Base-by-base conservation (phyloP, 2,329 filamentous ascomycete genomes). In the Rutstroemia sydowiana region DNA sequence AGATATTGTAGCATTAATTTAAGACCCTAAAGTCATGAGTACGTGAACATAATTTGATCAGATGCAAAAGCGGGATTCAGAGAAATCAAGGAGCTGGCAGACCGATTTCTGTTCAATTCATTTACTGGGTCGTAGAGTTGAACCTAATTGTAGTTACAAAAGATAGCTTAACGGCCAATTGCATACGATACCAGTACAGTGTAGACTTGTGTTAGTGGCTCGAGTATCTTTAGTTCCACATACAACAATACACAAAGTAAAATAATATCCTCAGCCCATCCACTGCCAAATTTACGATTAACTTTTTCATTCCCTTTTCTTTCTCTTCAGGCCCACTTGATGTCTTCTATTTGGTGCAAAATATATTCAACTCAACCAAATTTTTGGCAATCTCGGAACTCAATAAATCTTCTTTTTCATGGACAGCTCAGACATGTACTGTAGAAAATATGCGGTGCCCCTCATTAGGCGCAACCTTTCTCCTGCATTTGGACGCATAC, bases 361-460 rank as follows among this genome's bases (percentile, higher is more conserved):
- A 34, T 34, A 42, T 42, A n/a, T 21, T 13, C 21, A 20, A 23
- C 10, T 21, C 13, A 23, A 21, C 39, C 39, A 41, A 41, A 23
- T n/a, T 14, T 21, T 23, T 23, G 21, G 14, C 39, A 42, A 20
- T 11, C 7, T n/a, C 13, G 10, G 18, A 20, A 51, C 21, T 16
- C 31, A 51, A 39, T 32, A 40, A 46, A 26, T 14, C 20, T 13
- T 31, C n/a, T 46, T 46, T 23, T 32, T 45, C 48, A 51, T 39
- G 10, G 21, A 51, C 48, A 45, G 48, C 41, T 51, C 48, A 51
- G 48, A 40, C 32, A 51, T 51, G 48, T 18, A 45, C 21, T 37
- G 34, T 37, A 18, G n/a, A 18, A 46, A 32, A 46, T 20, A 32
- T 37, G 32, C 34, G 20, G 37, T 51, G 37, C 48, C 42, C 48